Percentiles rank a stretch among this genome's conserved stretches.
These are phyloP conservation scores for Thalassiosira ordinaria DNA, from an alignment of 352 stramenopile species.

Conservation along the genomic window DNA sequence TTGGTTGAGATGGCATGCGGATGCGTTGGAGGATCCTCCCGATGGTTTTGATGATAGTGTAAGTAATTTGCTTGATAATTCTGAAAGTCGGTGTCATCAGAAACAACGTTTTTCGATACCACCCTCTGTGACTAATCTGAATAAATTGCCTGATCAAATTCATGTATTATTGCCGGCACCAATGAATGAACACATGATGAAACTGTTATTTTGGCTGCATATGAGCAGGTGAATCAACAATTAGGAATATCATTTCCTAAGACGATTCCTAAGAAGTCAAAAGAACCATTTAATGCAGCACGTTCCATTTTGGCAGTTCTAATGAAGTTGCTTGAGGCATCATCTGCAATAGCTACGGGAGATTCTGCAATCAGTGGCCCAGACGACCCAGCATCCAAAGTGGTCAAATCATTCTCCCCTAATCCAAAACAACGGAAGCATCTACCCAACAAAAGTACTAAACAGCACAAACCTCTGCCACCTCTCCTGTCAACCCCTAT, in stretches of 20 bases:
- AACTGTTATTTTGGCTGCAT: not conserved
- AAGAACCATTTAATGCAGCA: slow-evolving; percentile 71
- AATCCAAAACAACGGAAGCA: slow-evolving; percentile 42
- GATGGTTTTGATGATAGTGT: slow-evolving; percentile 32
- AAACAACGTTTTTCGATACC: no score
- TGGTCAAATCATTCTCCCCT: slow-evolving; percentile 30
- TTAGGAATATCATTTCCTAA: slow-evolving; percentile 52
- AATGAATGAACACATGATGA: no score
- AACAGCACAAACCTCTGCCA: slow-evolving; percentile 59
- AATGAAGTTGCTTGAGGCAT: slow-evolving; percentile 84
- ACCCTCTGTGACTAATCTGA: no score
- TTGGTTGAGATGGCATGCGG: slow-evolving; percentile 67
- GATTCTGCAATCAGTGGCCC: slow-evolving; percentile 4
- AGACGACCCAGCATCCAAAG: slow-evolving; percentile 26
- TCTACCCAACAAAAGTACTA: slow-evolving; percentile 39
- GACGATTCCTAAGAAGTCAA: slow-evolving; percentile 17
- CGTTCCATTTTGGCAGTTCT: slow-evolving; percentile 82
- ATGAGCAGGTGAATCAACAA: slow-evolving; percentile 33
- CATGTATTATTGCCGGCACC: no score
- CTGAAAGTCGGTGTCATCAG: no score
- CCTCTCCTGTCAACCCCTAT: slow-evolving; percentile 78
- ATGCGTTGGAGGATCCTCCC: slow-evolving; percentile 36
- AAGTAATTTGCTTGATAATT: no score
- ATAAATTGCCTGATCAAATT: no score
- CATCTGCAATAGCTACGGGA: slow-evolving; percentile 55